Conservation (phyloP, 2,329 filamentous ascomycete genomes). For the Botryotinia convoluta region DNA sequence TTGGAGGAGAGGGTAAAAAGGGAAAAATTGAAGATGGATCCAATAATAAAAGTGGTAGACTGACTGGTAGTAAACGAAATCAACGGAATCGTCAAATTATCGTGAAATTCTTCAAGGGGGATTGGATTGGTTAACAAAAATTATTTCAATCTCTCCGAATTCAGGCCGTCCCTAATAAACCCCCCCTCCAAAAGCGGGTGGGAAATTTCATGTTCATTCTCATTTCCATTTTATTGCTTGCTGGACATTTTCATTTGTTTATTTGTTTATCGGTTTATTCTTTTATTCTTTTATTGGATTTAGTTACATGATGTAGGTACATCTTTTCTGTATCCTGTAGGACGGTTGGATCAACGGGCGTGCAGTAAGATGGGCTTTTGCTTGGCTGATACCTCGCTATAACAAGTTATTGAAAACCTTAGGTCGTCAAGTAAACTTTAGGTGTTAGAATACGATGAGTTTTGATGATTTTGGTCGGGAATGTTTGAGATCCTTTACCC, state of each 20-base stretch:
- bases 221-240: neutral
- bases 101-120: neutral
- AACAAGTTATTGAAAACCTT: neutral
- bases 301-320: neutral
- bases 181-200: neutral
- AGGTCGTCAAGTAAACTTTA: neutral
- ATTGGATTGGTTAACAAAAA: neutral
- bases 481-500: neutral
- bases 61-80: neutral
- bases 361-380: neutral
- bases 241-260: neutral
- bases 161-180: neutral
- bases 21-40: neutral
- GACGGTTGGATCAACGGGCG: constrained; percentile 7
- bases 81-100: neutral
- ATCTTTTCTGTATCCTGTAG: constrained; percentile 1
- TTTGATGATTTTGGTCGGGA: neutral
- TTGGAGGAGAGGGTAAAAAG: accelerated
- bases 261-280: neutral
- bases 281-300: neutral
- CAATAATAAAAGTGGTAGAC: too few species aligned
- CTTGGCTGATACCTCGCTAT: constrained; percentile 6
- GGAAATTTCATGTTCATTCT: neutral
- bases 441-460: neutral
- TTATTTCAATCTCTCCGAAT: neutral